phyloP scores from a whole-genome alignment of 78 protist species.

The Mantamonas sphyraenae region DNA sequence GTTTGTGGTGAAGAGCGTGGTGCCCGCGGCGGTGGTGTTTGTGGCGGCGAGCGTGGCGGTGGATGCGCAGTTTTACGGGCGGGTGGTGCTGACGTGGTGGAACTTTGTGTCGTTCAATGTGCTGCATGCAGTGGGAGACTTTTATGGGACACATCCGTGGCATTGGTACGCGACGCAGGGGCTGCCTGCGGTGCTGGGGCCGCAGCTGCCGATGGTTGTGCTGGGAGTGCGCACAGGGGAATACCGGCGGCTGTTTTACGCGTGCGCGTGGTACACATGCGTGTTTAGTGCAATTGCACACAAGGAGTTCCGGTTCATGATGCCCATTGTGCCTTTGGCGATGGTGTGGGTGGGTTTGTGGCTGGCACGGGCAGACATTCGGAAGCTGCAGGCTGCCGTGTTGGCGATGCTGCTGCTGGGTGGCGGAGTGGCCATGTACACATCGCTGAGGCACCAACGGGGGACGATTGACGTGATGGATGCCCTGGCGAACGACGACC shows the following conservation, averaged over 20 bases:
- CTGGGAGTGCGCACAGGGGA: background rate
- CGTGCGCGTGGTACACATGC: background rate
- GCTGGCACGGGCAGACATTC: background rate
- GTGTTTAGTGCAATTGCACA: slow-evolving; percentile 13
- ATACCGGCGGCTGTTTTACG: background rate
- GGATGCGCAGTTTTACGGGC: slow-evolving; percentile 22
- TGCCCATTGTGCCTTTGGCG: no score
- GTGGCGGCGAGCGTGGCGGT: background rate
- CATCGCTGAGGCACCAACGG: slow-evolving; percentile 14
- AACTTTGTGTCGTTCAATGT: slow-evolving; percentile 59
- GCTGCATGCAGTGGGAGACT: slow-evolving; percentile 18
- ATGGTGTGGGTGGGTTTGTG: background rate
- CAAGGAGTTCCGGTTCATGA: slow-evolving; percentile 68
- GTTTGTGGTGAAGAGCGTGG: background rate
- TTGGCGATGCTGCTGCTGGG: background rate
- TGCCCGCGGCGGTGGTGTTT: background rate
- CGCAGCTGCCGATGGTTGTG: background rate
- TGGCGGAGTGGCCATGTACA: slow-evolving; percentile 2
- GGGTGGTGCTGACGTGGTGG: slow-evolving; percentile 19
- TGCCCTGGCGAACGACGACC: background rate
- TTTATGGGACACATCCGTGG: slow-evolving; percentile 71
- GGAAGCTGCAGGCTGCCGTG: background rate
- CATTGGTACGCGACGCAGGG: slow-evolving; percentile 63
- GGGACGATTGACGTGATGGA: slow-evolving; percentile 13
- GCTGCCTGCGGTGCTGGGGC: slow-evolving; percentile 28